Base-by-base conservation (phyloP, 2,329 filamentous ascomycete species). In the Fusarium decemcellulare region DNA sequence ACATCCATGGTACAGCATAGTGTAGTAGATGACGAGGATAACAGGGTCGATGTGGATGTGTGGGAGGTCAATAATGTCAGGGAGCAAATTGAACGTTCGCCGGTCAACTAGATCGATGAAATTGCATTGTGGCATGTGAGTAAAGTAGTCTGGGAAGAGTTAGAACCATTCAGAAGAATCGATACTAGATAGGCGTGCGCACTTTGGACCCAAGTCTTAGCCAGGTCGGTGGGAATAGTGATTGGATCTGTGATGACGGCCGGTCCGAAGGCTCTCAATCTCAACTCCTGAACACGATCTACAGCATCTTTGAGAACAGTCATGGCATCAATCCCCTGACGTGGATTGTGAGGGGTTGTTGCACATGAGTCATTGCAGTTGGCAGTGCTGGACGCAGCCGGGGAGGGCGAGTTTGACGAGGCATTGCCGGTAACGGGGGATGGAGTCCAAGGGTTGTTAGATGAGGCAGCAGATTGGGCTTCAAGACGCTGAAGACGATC, bases 11-110 rank as follows among this genome's bases (percentile, higher is more conserved):
- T 73, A 78, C 8, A 78, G 67, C 14, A 78, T 72, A 16, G 68
- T 68, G 32, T 78, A 78, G 57, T 78, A 78, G 9, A 78, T 76
- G 1, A 78, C 71, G 0, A 76, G 62, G 11, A 78, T 74, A 12
- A 71, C 70, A 0, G 75, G 70, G n/a, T 78, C 76, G 1, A 78
- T 46, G 8, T 77, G 73, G 2, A 78, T 70, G n/a, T 78, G 74
- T 2, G 72, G 73, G 7, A 76, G 56, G 8, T 61, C 71, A 30
- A 75, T 67, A 5, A 78, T 67, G 40, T 79, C 77, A 0, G 77
- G 77, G 2, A 78, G 71, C 36, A 77, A 54, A 40, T 78, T 72
- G 16, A 79, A 72, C 10, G 76, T 60, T 27, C 71, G 69, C 11
- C 53, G 69, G 47, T 78, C 71, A 2, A 77, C 59, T 6, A 78